Base-by-base conservation (phyloP, 306 rosid genomes). In the Begonia loranthoides region DNA sequence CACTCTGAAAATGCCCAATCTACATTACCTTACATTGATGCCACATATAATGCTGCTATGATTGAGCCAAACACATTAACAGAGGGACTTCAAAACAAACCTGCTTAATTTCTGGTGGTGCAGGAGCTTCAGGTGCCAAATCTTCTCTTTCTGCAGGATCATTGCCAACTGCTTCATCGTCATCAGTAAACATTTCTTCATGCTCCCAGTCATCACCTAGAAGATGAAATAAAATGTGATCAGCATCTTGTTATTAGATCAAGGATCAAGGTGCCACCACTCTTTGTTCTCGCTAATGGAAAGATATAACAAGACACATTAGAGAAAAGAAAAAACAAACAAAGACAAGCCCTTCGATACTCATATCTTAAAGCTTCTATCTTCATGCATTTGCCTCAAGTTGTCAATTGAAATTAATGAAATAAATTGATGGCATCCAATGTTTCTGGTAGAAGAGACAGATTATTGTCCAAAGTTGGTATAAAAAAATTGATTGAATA, bases 151-250 rank as follows among this genome's bases (percentile, higher is more conserved):
- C 97, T 70, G 82, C 95, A 9, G 84, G 81, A 72, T 85, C 86
- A 53, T 79, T 86, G 55, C 94, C 97, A 72, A 84, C 90, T 15
- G 85, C 87, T 79, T 89, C 95, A 64, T 89, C 97, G 17, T 89
- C 97, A 76, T 89, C 97, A 11, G 97, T 89, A 73, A 89, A 89
- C 55, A 85, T 89, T 59, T 89, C 95, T 68, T 82, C 97, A 56
- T 89, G 97, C 77, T 89, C 97, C 97, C 95, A 89, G 70, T 89
- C 95, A 68, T 82, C 95, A 65, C 97, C 97, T 89, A 65, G 44
- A 58, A 66, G 14, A 66, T 50, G 40, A 19, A 13, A 50, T 19
- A 16, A 10, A 28, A 28, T 28, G 36, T 19, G 36, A 28, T 28
- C 36, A 3, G 36, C 36, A 28, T 28, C 4, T 28, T 28, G 36